phyloP scores from a whole-genome alignment of 768 basidiomycete genomes.

The Leucogyrophana mollusca region DNA sequence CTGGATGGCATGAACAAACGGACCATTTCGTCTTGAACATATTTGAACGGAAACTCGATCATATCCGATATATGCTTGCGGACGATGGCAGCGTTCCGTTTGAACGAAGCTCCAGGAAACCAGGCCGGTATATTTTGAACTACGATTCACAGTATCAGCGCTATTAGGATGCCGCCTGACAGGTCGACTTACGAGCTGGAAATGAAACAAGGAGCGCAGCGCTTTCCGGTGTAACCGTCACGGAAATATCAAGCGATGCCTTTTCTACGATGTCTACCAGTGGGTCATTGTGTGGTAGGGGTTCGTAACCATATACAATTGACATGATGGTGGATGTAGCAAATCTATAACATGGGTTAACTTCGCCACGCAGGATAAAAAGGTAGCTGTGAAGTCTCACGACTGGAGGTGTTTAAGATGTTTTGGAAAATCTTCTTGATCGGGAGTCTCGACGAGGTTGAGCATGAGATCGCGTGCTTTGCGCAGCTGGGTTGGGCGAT shows the following conservation, averaged over 20 bases:
- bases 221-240: too few species aligned
- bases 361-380: too few species aligned
- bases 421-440: neutral
- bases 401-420: too few species aligned
- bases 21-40: neutral
- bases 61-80: neutral
- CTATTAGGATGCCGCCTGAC: too few species aligned
- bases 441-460: slow-evolving; percentile 11
- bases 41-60: neutral
- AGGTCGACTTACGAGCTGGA: too few species aligned
- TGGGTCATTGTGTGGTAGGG: neutral
- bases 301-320: neutral
- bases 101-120: neutral
- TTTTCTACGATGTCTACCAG: neutral
- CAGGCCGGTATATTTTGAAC: neutral
- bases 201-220: too few species aligned
- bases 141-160: neutral
- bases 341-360: neutral
- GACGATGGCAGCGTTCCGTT: neutral
- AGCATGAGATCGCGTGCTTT: slow-evolving; percentile 16
- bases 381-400: too few species aligned
- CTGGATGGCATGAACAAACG: neutral
- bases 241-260: neutral
- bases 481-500: slow-evolving; percentile 15
- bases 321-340: slow-evolving; percentile 3